phyloP scores from a whole-genome alignment of 768 basidiomycete genomes.

The Suillus placidus region DNA sequence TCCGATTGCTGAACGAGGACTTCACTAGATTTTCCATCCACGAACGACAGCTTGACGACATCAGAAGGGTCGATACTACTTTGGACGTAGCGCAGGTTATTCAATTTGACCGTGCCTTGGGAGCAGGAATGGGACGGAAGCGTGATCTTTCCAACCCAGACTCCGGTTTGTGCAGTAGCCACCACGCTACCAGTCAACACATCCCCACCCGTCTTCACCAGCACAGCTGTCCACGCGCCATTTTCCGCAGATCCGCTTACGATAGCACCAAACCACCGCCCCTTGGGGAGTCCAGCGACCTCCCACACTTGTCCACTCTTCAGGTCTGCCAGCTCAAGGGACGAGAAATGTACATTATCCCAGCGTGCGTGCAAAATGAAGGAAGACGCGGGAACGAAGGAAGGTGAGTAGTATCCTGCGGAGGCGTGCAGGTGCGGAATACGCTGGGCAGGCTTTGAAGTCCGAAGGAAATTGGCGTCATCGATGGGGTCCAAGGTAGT shows the following conservation, averaged over 20 bases:
- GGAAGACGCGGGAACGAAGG: conserved; percentile 46
- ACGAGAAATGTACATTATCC: conserved; percentile 64
- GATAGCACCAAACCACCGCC: conserved; percentile 64
- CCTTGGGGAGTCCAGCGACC: conserved; percentile 59
- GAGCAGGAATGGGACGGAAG: conserved; percentile 43
- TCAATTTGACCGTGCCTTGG: conserved; percentile 38
- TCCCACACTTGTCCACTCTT: conserved; percentile 46
- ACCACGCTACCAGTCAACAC: conserved; percentile 62
- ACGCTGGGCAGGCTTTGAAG: conserved; percentile 37
- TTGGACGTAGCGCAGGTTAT: conserved; percentile 52
- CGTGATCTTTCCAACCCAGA: conserved; percentile 64
- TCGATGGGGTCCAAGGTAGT: not conserved
- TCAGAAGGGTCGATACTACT: conserved; percentile 49
- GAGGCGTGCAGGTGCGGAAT: conserved; percentile 51
- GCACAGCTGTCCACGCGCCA: conserved; percentile 52
- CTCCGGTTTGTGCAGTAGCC: conserved; percentile 62
- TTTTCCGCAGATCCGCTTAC: conserved; percentile 50
- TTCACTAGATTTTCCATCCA: conserved; percentile 48
- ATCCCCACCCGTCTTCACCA: conserved; percentile 64
- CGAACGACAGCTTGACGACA: conserved; percentile 55
- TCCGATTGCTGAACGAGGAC: conserved; percentile 62
- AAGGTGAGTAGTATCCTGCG: conserved; percentile 67
- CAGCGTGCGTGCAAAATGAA: conserved; percentile 68
- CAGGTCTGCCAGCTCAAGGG: conserved; percentile 66
- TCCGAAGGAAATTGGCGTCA: conserved; percentile 13